A percentile compares a stretch with the other conserved stretches of the same genome.
Conservation (phyloP, 1,139 yeast species). For the Wickerhamomyces sp. region DNA sequence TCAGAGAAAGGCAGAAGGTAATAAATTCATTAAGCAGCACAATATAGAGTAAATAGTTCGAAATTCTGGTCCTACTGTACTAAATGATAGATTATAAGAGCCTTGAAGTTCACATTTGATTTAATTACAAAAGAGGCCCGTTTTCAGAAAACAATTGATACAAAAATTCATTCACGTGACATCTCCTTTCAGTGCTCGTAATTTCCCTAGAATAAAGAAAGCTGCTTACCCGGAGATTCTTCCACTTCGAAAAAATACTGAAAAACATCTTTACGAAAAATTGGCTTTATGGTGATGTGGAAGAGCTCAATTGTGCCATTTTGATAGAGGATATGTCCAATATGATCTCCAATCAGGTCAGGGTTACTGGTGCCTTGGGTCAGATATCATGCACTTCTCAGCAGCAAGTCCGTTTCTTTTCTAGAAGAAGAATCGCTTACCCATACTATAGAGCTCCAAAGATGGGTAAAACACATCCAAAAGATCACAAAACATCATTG, state of each 20-base stretch:
- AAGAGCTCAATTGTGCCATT: neutral
- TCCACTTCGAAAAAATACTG: too few species aligned
- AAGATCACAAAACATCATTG: conserved; percentile 37
- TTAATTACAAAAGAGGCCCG: too few species aligned
- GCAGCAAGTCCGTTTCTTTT: conserved; percentile 32
- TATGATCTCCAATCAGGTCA: neutral
- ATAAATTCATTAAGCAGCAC: neutral
- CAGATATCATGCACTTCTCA: conserved; percentile 3
- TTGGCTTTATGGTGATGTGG: neutral
- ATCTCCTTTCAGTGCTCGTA: too few species aligned
- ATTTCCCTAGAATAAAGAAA: too few species aligned
- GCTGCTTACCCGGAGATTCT: too few species aligned
- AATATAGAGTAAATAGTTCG: too few species aligned
- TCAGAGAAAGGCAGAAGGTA: conserved; percentile 15
- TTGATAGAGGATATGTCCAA: neutral
- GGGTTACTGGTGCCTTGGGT: neutral
- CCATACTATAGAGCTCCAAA: conserved; percentile 40
- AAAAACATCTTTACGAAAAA: neutral
- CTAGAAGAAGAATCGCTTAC: conserved; percentile 42
- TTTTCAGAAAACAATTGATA: too few species aligned
- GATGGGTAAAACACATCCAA: conserved; percentile 37
- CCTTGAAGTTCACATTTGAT: too few species aligned
- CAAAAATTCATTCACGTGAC: too few species aligned
- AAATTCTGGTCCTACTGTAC: too few species aligned
- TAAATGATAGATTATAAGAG: too few species aligned